Conservation (phyloP, 1,139 yeast genomes). For the Nematodospora anomalae region DNA sequence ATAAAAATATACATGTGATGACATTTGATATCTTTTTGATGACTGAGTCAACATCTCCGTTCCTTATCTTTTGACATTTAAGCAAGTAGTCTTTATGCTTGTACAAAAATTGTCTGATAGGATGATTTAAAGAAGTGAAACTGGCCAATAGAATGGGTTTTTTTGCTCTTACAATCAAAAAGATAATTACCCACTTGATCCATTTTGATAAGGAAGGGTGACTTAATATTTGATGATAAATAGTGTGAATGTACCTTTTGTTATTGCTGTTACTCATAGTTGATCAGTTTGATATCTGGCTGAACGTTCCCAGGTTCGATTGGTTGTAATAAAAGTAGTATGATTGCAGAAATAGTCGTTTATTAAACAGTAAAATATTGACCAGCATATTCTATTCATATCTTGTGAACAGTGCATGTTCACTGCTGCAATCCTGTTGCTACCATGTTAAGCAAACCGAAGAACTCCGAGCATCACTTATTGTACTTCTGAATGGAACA, state of each 20-base stretch:
- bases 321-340: too few species aligned
- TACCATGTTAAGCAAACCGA: too few species aligned
- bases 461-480: too few species aligned
- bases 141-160: constrained; percentile 34
- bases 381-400: too few species aligned
- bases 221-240: constrained; percentile 1
- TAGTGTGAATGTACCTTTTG: not conserved
- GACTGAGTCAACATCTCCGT: constrained; percentile 4
- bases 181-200: constrained; percentile 31
- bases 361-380: too few species aligned
- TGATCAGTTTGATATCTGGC: too few species aligned
- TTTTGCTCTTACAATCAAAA: constrained; percentile 26
- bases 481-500: too few species aligned
- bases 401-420: too few species aligned
- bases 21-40: constrained; percentile 27
- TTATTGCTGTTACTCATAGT: too few species aligned
- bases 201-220: constrained; percentile 20
- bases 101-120: constrained; percentile 19
- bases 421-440: too few species aligned
- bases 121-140: constrained; percentile 36
- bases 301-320: too few species aligned
- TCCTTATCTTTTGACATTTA: constrained; percentile 1
- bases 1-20: constrained; percentile 29
- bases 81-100: constrained; percentile 5
- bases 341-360: too few species aligned